Percentiles rank a stretch among this genome's conserved stretches.
These are phyloP conservation scores for Rhododendron simsii DNA, from an alignment of 148 eudicot genomes.

Conservation along the genomic window DNA sequence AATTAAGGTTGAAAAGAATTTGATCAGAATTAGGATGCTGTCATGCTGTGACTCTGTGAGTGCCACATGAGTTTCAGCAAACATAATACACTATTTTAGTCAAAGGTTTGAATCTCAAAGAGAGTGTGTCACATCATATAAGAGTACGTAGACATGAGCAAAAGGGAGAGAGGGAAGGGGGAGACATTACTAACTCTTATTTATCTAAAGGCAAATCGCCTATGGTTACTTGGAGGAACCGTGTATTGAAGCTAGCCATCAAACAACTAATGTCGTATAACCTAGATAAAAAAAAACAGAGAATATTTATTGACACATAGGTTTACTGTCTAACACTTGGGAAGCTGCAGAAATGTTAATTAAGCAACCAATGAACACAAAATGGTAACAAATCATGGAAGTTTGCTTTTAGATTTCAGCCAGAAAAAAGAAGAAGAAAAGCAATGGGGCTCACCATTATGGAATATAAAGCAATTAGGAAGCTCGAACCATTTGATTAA, in stretches of 20 bases:
- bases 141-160: too few relatives aligned
- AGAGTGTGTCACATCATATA: too few relatives aligned
- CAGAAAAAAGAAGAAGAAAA: not conserved
- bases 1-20: too few relatives aligned
- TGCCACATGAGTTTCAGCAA: not conserved
- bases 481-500: slow-evolving; percentile 95
- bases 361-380: not conserved
- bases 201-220: not conserved
- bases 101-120: too few relatives aligned
- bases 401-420: not conserved
- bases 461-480: slow-evolving; percentile 96
- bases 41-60: not conserved
- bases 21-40: not conserved
- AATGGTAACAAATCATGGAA: not conserved
- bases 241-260: not conserved
- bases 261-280: not conserved
- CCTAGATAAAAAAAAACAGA: not conserved
- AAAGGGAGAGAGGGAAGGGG: too few relatives aligned
- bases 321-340: not conserved
- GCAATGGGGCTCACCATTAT: slow-evolving; percentile 59
- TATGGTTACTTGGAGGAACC: not conserved
- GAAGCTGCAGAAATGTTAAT: not conserved
- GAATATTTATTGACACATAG: not conserved
- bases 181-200: too few relatives aligned
- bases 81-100: too few relatives aligned